Percentiles rank a stretch among this genome's conserved stretches.
Evolutionary conservation across 1,284 basidiomycete genomes (phyloP).

Genomic region (Golubevia sp.): DNA sequence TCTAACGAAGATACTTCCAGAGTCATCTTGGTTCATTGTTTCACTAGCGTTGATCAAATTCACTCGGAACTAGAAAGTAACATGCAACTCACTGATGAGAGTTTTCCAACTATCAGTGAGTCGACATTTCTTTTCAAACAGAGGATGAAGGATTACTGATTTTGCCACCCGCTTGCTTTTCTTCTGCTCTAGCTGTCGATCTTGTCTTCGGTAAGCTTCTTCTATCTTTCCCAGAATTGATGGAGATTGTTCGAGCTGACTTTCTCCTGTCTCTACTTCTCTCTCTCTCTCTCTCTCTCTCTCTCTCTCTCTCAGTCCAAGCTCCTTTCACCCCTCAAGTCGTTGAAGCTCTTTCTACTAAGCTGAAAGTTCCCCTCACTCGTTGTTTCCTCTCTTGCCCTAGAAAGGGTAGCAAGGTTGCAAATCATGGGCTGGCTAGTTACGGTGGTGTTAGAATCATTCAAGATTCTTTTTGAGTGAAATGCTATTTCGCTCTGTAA

Average conservation of each 20-base stretch:
- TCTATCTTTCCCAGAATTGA: too few species aligned
- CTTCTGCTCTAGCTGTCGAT: conserved; percentile 17
- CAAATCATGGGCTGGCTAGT: too few species aligned
- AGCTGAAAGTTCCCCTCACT: conserved; percentile 19
- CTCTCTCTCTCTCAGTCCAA: too few species aligned
- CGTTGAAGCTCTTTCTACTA: conserved; percentile 16
- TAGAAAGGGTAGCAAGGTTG: conserved; percentile 1
- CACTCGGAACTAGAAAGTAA: conserved; percentile 41
- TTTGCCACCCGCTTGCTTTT: too few species aligned
- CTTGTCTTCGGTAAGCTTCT: conserved; percentile 35
- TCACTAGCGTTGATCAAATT: conserved; percentile 28
- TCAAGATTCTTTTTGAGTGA: too few species aligned
- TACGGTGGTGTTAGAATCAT: too few species aligned
- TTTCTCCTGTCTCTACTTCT: too few species aligned
- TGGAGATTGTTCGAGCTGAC: too few species aligned
- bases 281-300: too few species aligned
- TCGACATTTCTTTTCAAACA: neutral
- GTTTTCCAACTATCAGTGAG: conserved; percentile 32
- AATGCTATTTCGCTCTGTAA: too few species aligned
- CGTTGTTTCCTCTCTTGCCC: conserved; percentile 33
- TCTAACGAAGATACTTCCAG: conserved; percentile 33
- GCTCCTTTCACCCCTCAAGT: conserved; percentile 30
- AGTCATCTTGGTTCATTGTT: conserved; percentile 42
- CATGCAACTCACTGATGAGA: conserved; percentile 38
- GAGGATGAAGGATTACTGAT: neutral